These are phyloP conservation scores for Acanthamoeba culbertsoni DNA, from an alignment of 208 protist species.

Conservation along the genomic window DNA sequence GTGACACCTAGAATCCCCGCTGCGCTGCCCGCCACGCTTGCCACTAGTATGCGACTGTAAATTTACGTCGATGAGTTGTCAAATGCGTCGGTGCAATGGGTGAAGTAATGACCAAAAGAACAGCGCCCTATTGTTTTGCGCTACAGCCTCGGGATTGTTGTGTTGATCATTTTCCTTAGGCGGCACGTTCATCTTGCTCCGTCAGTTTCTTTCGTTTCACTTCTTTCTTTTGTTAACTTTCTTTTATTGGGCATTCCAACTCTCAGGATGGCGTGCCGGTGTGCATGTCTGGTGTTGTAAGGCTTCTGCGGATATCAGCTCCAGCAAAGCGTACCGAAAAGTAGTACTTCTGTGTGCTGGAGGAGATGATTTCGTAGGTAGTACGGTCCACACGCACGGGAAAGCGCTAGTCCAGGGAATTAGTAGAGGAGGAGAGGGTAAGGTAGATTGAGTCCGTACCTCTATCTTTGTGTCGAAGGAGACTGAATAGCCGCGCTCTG, in stretches of 20 bases:
- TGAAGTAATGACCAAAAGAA: neutral
- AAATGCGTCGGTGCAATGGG: neutral
- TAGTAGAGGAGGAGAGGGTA: neutral
- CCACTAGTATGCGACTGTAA: neutral
- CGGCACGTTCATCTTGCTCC: too few species aligned
- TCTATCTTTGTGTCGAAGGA: slow-evolving; percentile 21
- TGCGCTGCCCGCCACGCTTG: neutral
- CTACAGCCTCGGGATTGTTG: neutral
- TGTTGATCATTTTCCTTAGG: too few species aligned
- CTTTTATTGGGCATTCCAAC: too few species aligned
- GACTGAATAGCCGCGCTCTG: slow-evolving; percentile 15
- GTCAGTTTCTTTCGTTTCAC: too few species aligned
- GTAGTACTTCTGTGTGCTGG: neutral
- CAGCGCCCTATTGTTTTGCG: neutral
- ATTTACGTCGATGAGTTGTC: neutral
- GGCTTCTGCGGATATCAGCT: neutral
- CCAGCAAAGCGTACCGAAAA: neutral
- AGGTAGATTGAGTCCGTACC: neutral
- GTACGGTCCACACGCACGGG: neutral
- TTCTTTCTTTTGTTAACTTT: too few species aligned
- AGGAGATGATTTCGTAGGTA: neutral
- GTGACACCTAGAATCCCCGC: neutral
- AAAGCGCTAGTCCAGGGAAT: neutral
- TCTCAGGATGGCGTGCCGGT: too few species aligned
- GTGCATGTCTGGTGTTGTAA: neutral